Evolutionary conservation across 192 early-diverging fungal genomes (phyloP).

Genomic region (Mortierella alpina): DNA sequence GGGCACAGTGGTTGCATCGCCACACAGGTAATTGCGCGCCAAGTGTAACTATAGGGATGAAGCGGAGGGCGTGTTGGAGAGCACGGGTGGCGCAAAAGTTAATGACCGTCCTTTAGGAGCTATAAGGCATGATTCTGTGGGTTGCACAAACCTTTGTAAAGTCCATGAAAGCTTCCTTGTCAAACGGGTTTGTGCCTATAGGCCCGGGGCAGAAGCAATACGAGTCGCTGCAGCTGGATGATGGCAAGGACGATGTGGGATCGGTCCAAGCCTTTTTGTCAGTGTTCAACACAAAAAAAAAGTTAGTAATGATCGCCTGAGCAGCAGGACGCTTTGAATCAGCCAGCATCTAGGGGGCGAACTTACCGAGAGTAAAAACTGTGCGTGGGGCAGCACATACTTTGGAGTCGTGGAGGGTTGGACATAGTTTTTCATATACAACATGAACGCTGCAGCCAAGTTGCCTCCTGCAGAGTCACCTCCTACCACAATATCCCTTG

Average conservation of each 20-base stretch:
- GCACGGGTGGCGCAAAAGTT: neutral
- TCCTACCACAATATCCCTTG: constrained; percentile 67
- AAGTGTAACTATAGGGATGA: constrained; percentile 1
- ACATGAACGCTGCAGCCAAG: constrained; percentile 60
- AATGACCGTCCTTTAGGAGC: neutral
- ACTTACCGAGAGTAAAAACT: constrained; percentile 33
- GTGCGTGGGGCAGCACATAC: constrained; percentile 32
- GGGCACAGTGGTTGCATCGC: constrained; percentile 16
- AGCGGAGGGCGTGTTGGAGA: neutral
- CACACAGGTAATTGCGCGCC: constrained; percentile 33
- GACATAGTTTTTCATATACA: constrained; percentile 34
- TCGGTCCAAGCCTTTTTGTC: constrained; percentile 21
- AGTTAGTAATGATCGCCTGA: too few relatives aligned
- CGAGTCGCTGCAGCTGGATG: constrained; percentile 21
- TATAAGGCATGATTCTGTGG: neutral
- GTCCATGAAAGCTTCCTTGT: constrained; percentile 16
- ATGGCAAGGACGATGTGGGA: constrained; percentile 30
- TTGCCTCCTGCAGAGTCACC: constrained; percentile 82
- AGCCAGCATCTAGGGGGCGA: too few relatives aligned
- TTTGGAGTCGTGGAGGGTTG: constrained; percentile 31
- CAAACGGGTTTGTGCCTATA: constrained; percentile 15
- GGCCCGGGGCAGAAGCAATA: constrained; percentile 43
- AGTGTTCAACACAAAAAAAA: neutral
- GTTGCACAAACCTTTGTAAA: constrained; percentile 1
- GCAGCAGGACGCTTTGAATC: too few relatives aligned